Percentiles rank a stretch among this genome's conserved stretches.
These are phyloP conservation scores for Capillidium heterosporum DNA, from an alignment of 371 early-diverging fungal species.

Conservation along the genomic window DNA sequence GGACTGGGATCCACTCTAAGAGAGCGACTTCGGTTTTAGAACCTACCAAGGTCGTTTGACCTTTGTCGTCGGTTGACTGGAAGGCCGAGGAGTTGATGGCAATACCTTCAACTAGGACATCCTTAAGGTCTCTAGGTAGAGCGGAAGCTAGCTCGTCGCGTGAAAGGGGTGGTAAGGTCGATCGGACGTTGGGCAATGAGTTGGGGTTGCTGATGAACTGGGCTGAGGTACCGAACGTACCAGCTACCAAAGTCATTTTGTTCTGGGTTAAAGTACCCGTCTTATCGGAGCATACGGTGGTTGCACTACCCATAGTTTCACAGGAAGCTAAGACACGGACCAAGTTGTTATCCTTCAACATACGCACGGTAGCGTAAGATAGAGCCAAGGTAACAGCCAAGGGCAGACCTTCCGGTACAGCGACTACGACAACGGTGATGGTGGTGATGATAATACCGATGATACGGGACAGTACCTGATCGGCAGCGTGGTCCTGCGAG, in stretches of 20 bases:
- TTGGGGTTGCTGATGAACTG: background rate
- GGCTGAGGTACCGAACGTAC: conserved; percentile 12
- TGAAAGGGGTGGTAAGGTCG: conserved; percentile 14
- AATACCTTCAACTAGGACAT: conserved; percentile 11
- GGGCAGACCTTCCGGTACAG: conserved; percentile 65
- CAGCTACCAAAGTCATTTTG: conserved; percentile 71
- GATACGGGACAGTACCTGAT: conserved; percentile 19
- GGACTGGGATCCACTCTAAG: conserved; percentile 31
- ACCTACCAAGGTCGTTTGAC: conserved; percentile 30
- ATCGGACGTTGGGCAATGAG: background rate
- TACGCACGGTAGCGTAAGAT: conserved; percentile 54
- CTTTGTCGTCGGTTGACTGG: conserved; percentile 35
- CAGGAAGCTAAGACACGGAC: conserved; percentile 77
- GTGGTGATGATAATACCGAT: conserved; percentile 41
- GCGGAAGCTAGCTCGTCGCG: background rate
- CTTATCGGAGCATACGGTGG: conserved; percentile 80
- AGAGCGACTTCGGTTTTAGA: conserved; percentile 78
- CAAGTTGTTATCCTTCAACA: conserved; percentile 79
- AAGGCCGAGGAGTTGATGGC: conserved; percentile 69
- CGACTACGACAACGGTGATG: conserved; percentile 57
- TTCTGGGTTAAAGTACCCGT: conserved; percentile 84
- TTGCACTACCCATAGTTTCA: conserved; percentile 88
- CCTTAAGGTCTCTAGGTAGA: background rate
- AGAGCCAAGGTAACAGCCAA: conserved; percentile 60
- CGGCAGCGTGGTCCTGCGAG: conserved; percentile 6